Evolutionary conservation across 768 basidiomycete genomes (phyloP), one percentile per base, ranked within the genome.

Genomic region (Ramaria sp.): DNA sequence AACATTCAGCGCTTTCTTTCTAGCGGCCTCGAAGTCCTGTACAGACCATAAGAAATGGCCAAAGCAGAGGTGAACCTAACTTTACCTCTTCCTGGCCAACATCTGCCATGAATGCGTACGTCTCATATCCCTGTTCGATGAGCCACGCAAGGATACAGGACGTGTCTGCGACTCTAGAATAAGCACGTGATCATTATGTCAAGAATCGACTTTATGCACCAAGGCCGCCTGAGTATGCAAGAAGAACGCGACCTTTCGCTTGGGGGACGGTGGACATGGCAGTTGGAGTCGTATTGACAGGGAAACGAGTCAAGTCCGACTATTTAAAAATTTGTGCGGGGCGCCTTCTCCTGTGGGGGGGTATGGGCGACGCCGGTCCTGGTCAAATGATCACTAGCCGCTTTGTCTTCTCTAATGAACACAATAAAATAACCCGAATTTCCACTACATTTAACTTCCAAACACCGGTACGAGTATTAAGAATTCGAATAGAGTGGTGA

Each of bases 121-220:
- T 95, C 65, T 98, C 89, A 71, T 98, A 99, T 56, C 91, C 93
- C 68, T 97, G 78, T 68, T 99, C 96, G 69, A 98, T 92, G 70
- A 99, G 76, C 95, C 95, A 99, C 50, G 91, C 91, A 62, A 98
- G 85, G 73, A 99, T 99, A 72, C 95, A 98, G 36, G 95, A 97
- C 20, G 96, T 99, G 71, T 99, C 96, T 94, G 62, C 52, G 30
- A 34, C 45, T 22, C 37, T 27, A 7, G 16, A 32, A 20, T 13
- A 15, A 55, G 47, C 20, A 56, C 16, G 22, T 20, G 30, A 34
- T 43, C 22, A 28, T 27, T 24, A 9, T 42, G 42, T 7, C 27
- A 30, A n/a, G 27, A 41, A 57, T 22, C 30, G 42, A 36, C 24
- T 18, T 18, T 42, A 73, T 89, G 61, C 56, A 95, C 94, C 94